Base-by-base conservation (phyloP, 129 eudicot genomes). In the Heracleum sosnowskyi region DNA sequence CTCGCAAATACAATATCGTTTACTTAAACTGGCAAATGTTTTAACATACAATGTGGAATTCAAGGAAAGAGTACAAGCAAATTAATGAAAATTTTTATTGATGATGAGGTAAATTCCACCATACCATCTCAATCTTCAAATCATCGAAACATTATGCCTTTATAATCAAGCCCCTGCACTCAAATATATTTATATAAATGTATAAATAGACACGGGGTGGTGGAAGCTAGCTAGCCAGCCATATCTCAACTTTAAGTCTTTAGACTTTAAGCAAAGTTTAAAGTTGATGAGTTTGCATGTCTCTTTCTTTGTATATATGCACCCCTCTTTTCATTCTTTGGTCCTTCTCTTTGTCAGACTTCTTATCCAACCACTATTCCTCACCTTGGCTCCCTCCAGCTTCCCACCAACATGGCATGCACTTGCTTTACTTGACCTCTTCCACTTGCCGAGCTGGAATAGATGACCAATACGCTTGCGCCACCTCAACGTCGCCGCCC, bases 391-490 rank as follows among this genome's bases (percentile, higher is more conserved):
- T 74, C 86, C 83, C 51, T 78, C 89, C 66, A 81, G 77, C 84
- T 86, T 87, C 36, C 83, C 81, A 77, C 85, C 83, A 69, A 86
- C 85, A n/a, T 84, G 91, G 81, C 86, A 72, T 70, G 46, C 77
- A 77, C 78, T 72, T 63, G 81, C 82, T 75, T 84, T 86, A 70
- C 51, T 84, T 47, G 88, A 82, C 77, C 86, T 92, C 85, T 79
- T 93, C 88, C 88, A 90, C 77, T 84, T 87, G 79, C 83, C 82
- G 82, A 90, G 85, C 83, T 90, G 98, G 83, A 93, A 85, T 11
- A 93, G 78, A 64, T 90, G 90, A 8, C 98, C 92, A 86, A 93
- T 86, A 82, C 85, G 89, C 85, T 84, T 93, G 18, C 92, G 91
- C 98, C 96, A 93, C 91, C 94, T 89, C 81, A 93, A 70, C 76